Evolutionary conservation across 176 grass and related monocot genomes (phyloP), one percentile per base, ranked within the genome.

Genomic region (Alopecurus myosuroides): DNA sequence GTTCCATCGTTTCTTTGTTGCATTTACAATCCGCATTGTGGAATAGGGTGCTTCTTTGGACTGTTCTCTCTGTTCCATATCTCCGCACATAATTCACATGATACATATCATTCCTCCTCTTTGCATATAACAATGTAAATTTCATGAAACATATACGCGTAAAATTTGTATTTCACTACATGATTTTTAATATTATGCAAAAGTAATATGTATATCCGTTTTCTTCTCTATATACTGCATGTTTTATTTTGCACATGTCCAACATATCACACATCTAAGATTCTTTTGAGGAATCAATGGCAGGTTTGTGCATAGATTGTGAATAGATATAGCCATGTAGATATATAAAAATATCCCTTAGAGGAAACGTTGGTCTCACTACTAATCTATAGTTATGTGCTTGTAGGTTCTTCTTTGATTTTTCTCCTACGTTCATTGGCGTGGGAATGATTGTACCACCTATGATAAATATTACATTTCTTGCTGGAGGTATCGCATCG

Each of bases 381-480:
- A 76, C 40, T 84, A 28, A 63, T 66, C 7, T 33, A 80, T 31
- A 49, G 8, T 71, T 39, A 74, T 68, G 49, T 45, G 19, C 42
- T 40, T 82, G 22, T 51, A 96, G 88, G 31, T 96, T 95, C 44
- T 96, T 83, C 55, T 93, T 97, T 78, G 89, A 97, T 77, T 97
- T 97, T 72, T 93, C 91, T 53, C 9, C 74, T 22, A 56, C 86
- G 3, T 93, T 81, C 61, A 39, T 93, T 7, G 94, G 91, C 23
- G 65, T 93, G 26, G 91, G 94, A 53, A 91, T 97, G 81, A 89
- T 96, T 64, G 71, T 78, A 61, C 91, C 91, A 60, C 45, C 42
- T 45, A 55, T 87, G 36, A 55, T 96, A 52, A 96, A 93, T 42
- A 20, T 89, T 31, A 37, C 86, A 0, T 29, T 97, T 29, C 56